These are phyloP conservation scores for Ascosphaera aggregata DNA, from an alignment of 2,329 filamentous ascomycete genomes.

Conservation along the genomic window DNA sequence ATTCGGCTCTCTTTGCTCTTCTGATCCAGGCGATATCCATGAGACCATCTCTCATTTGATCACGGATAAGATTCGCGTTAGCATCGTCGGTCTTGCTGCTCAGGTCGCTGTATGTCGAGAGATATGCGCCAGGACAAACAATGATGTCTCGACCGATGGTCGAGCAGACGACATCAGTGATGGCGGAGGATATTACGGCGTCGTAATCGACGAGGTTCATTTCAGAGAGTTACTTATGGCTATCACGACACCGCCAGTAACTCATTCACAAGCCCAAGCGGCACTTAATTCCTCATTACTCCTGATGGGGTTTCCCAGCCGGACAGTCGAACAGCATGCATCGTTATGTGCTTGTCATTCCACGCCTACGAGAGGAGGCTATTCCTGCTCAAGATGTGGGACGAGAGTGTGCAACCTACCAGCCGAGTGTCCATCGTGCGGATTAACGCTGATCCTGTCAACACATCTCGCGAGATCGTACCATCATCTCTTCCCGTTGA, in stretches of 20 bases:
- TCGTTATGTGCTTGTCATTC: conserved; percentile 85
- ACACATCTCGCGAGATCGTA: conserved; percentile 87
- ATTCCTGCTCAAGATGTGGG: conserved; percentile 70
- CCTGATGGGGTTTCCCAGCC: conserved; percentile 95
- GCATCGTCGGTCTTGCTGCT: conserved; percentile 73
- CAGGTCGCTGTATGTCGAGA: conserved; percentile 84
- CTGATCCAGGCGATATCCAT: conserved; percentile 88
- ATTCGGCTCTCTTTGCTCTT: conserved; percentile 72
- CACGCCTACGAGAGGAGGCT: conserved; percentile 58
- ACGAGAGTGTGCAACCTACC: conserved; percentile 79
- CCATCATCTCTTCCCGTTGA: conserved; percentile 73
- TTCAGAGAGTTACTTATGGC: conserved; percentile 75
- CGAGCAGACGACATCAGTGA: background rate
- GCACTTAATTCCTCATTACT: conserved; percentile 33
- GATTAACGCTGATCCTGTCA: conserved; percentile 77
- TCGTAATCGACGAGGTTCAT: conserved; percentile 70
- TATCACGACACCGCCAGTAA: conserved; percentile 71
- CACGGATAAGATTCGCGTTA: conserved; percentile 62
- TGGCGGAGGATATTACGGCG: conserved; percentile 47
- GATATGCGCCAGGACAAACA: conserved; percentile 70
- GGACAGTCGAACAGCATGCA: conserved; percentile 46
- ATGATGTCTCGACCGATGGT: conserved; percentile 23
- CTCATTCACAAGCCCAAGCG: conserved; percentile 35
- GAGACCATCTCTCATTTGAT: conserved; percentile 63
- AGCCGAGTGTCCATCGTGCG: conserved; percentile 74